Percentiles rank a stretch among this genome's conserved stretches.
Evolutionary conservation across 1,284 basidiomycete genomes (phyloP).

Genomic region (Hemileia vastatrix): DNA sequence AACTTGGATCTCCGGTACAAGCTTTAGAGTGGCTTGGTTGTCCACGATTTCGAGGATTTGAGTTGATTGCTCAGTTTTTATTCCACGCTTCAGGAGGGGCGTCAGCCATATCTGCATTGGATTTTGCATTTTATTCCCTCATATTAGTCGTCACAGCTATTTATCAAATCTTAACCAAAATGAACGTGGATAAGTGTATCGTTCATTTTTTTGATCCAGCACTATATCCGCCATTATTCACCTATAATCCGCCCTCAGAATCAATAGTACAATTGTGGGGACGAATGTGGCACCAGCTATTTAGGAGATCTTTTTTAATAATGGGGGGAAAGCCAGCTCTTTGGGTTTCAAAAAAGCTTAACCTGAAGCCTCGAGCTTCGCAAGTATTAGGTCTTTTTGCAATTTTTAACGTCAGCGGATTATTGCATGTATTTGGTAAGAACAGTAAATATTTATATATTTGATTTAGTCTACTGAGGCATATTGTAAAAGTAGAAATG

Average conservation of each 20-base stretch:
- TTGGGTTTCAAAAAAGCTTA: neutral
- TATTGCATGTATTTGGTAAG: too few species aligned
- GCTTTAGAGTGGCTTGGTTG: too few species aligned
- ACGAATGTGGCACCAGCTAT: constrained; percentile 9
- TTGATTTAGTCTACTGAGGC: too few species aligned
- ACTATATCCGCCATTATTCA: neutral
- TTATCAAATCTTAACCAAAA: neutral
- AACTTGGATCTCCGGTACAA: too few species aligned
- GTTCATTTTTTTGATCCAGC: neutral
- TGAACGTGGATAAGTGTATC: neutral
- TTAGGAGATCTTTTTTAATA: constrained; percentile 5
- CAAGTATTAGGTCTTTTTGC: too few species aligned
- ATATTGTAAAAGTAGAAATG: too few species aligned
- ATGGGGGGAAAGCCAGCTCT: neutral
- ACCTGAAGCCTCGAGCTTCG: too few species aligned
- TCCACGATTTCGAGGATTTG: neutral
- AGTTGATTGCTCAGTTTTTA: neutral
- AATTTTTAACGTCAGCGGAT: too few species aligned
- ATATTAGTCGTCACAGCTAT: neutral
- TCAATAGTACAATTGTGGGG: constrained; percentile 1
- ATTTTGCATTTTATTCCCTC: neutral
- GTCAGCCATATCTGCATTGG: neutral
- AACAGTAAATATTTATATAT: too few species aligned
- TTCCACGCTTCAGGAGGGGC: neutral
- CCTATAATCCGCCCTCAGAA: neutral